These are phyloP conservation scores for Butyriboletus loyo DNA, from an alignment of 768 basidiomycete genomes.

Conservation along the genomic window DNA sequence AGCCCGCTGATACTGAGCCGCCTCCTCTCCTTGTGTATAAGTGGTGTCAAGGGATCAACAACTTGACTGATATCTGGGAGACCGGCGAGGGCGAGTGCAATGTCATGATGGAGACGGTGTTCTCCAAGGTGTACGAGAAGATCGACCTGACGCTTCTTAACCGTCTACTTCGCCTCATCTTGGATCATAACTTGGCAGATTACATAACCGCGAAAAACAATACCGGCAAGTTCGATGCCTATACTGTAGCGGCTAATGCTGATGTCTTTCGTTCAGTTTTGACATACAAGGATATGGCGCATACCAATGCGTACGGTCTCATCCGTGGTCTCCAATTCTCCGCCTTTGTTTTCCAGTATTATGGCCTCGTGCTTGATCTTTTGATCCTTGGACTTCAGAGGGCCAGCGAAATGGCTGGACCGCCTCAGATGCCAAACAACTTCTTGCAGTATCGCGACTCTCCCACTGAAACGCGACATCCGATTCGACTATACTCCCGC, in stretches of 20 bases:
- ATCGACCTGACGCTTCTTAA: conserved; percentile 95
- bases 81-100: conserved; percentile 97
- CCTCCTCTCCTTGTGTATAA: conserved; percentile 97
- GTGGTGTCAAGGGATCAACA: conserved; percentile 99
- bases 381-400: conserved; percentile 96
- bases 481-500: conserved; percentile 96
- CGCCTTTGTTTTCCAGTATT: conserved; percentile 98
- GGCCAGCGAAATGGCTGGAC: conserved; percentile 98
- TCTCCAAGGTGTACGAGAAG: conserved; percentile 99
- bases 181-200: conserved; percentile 98
- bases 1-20: conserved; percentile 96
- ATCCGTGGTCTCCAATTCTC: conserved; percentile 99
- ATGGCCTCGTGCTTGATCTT: conserved; percentile 92
- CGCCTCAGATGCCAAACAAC: conserved; percentile 96
- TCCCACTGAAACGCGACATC: conserved; percentile 92
- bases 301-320: conserved; percentile 95
- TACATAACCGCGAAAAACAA: conserved; percentile 99
- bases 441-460: conserved; percentile 97
- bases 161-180: conserved; percentile 89
- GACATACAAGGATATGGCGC: conserved; percentile 98
- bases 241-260: neutral
- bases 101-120: conserved; percentile 98
- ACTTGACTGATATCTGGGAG: conserved; percentile 97
- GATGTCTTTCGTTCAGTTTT: conserved; percentile 41
- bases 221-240: conserved; percentile 46